Percentiles rank a stretch among this genome's conserved stretches.
Conservation (phyloP, 768 basidiomycete species). For the Suillus lakei region DNA sequence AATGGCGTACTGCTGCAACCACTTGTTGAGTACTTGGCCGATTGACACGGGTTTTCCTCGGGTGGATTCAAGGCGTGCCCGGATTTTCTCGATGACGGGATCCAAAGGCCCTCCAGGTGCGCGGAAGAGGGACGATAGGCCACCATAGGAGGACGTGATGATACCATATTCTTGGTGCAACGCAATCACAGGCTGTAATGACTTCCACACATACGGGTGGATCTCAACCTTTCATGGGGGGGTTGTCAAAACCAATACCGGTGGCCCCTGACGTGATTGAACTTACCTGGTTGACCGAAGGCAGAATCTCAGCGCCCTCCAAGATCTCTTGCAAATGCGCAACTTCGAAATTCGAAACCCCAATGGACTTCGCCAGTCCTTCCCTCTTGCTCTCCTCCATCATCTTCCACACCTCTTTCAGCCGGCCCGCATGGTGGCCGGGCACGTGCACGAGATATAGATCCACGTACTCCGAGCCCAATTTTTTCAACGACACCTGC, state of each 20-base stretch:
- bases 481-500: constrained; percentile 26
- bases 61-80: constrained; percentile 19
- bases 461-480: constrained; percentile 46
- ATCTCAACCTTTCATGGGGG: constrained; percentile 55
- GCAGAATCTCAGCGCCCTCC: constrained; percentile 56
- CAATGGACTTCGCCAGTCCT: constrained; percentile 50
- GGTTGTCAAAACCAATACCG: background rate
- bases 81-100: constrained; percentile 33
- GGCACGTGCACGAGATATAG: constrained; percentile 51
- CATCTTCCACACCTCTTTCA: constrained; percentile 53
- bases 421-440: constrained; percentile 17
- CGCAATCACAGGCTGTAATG: constrained; percentile 24
- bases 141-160: constrained; percentile 35
- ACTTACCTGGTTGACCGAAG: constrained; percentile 74
- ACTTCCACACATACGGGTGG: constrained; percentile 61
- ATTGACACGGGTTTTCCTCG: constrained; percentile 19
- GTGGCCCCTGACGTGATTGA: constrained; percentile 1
- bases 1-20: constrained; percentile 18
- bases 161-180: constrained; percentile 25
- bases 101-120: constrained; percentile 20
- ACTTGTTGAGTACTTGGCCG: constrained; percentile 23
- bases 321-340: constrained; percentile 55
- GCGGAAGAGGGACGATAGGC: constrained; percentile 17
- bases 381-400: constrained; percentile 58
- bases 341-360: constrained; percentile 71